Evolutionary conservation across 2,329 filamentous ascomycete species (phyloP), one percentile per base, ranked within the genome.

Genomic region (Sclerotinia borealis): DNA sequence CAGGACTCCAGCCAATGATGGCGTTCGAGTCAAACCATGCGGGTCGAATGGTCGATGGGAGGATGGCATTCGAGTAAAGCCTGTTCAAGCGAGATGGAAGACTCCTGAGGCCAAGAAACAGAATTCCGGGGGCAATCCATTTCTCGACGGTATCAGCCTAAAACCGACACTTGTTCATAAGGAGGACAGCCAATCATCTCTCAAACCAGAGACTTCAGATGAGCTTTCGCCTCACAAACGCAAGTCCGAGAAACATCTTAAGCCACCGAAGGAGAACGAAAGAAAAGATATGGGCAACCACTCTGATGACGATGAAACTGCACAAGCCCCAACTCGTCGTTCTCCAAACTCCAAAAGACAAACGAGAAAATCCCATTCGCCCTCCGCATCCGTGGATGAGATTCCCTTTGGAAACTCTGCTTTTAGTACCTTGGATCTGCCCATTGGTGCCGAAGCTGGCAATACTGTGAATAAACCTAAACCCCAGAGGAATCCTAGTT

Each of bases 401-500:
- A 83, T 88, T 55, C 85, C 85, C 0, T 82, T 87, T 71, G 85
- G 85, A 7, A 83, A 83, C 66, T 88, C 85, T 22, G 85, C 85
- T n/a, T 88, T 88, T 68, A 88, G 84, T 67, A 84, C 85, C 69
- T 77, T 88, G 8, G 85, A 87, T 60, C 73, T 88, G 1, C 80
- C 84, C 0, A 70, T 81, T 1, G 78, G 79, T 25, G 79, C 79
- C 7, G 76, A 81, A 60, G 76, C 79, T n/a, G 75, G 76, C 34
- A 79, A 77, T 63, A 83, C 83, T 69, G 83, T 82, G 69, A 75
- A 79, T 9, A 66, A 45, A 31, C 59, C 71, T n/a, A 68, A 65
- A n/a, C 68, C 72, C n/a, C 81, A 83, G 51, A 77, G 83, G 48
- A 83, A 79, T 56, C 75, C 80, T 2, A 87, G 84, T 70, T 82